Percentiles rank a stretch among this genome's conserved stretches.
These are phyloP conservation scores for Flaveria robusta DNA, from an alignment of 129 eudicot genomes.

Conservation along the genomic window DNA sequence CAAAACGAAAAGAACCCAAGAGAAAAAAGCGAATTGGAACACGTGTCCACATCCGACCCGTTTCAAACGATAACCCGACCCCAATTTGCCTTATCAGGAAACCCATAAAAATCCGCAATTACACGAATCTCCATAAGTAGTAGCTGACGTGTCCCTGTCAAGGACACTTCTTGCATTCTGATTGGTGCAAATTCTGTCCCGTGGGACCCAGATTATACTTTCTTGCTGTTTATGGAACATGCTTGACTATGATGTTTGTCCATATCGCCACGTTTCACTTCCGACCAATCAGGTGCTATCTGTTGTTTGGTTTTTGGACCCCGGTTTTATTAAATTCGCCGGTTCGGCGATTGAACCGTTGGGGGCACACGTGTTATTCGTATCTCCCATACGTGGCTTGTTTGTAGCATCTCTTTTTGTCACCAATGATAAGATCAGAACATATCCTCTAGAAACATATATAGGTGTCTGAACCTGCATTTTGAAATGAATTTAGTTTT, in stretches of 20 bases:
- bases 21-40: slow-evolving; percentile 3
- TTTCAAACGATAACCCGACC: slow-evolving; percentile 16
- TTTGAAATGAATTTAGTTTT: no score
- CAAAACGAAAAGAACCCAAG: neutral
- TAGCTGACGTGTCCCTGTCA: slow-evolving; percentile 41
- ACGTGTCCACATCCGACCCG: slow-evolving; percentile 34
- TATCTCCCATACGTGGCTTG: slow-evolving; percentile 37
- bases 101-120: neutral
- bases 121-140: slow-evolving; percentile 16
- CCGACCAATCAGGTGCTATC: slow-evolving; percentile 35
- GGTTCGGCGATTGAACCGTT: slow-evolving; percentile 15
- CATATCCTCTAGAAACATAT: slow-evolving; percentile 2
- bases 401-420: slow-evolving; percentile 26
- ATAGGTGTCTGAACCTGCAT: neutral
- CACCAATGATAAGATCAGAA: slow-evolving; percentile 30
- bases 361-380: slow-evolving; percentile 42
- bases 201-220: slow-evolving; percentile 20
- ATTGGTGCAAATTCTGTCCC: slow-evolving; percentile 20
- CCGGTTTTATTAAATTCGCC: neutral
- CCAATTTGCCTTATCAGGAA: slow-evolving; percentile 21
- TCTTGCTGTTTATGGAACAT: slow-evolving; percentile 17
- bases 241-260: slow-evolving; percentile 32
- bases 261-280: slow-evolving; percentile 41
- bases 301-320: neutral
- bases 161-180: slow-evolving; percentile 37